Evolutionary conservation across 2,329 filamentous ascomycete genomes (phyloP).

Genomic region (Clonostachys rosea): DNA sequence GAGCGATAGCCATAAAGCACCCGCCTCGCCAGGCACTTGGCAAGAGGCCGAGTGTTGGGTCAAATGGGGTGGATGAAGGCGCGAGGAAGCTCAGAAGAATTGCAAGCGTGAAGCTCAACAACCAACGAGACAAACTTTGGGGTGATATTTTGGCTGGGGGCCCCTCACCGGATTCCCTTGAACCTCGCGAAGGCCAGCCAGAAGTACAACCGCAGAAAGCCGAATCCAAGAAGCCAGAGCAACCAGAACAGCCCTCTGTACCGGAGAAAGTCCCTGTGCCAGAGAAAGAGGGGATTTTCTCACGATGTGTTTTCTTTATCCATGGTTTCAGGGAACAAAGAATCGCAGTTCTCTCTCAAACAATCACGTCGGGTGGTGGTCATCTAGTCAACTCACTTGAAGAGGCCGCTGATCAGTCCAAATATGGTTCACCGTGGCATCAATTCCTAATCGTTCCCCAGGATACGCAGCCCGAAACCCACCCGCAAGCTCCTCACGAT

Average conservation of each 20-base stretch:
- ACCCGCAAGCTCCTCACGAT: slow-evolving; percentile 29
- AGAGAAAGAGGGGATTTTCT: slow-evolving; percentile 40
- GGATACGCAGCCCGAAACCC: slow-evolving; percentile 35
- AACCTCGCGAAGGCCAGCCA: slow-evolving; percentile 25
- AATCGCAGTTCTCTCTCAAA: slow-evolving; percentile 39
- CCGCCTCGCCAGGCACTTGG: slow-evolving; percentile 40
- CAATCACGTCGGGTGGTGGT: slow-evolving; percentile 43
- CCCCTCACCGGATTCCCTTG: too few species aligned
- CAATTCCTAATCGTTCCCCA: slow-evolving; percentile 54
- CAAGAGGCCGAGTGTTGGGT: slow-evolving; percentile 48
- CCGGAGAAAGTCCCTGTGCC: slow-evolving; percentile 11
- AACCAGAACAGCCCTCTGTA: not conserved
- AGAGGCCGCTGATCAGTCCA: slow-evolving; percentile 32
- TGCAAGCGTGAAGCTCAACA: slow-evolving; percentile 77
- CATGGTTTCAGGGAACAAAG: slow-evolving; percentile 53
- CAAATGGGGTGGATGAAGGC: slow-evolving; percentile 49
- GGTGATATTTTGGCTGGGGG: slow-evolving; percentile 64
- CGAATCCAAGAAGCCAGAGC: not conserved
- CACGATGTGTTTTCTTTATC: slow-evolving; percentile 53
- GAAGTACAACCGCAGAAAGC: slow-evolving; percentile 12
- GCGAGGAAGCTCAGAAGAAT: slow-evolving; percentile 82
- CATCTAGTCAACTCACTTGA: not conserved
- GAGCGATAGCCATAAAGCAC: slow-evolving; percentile 62
- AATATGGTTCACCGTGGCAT: slow-evolving; percentile 21
- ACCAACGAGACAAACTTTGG: slow-evolving; percentile 83